phyloP scores from a whole-genome alignment of 164 flowering plant species.

The Brasenia schreberi region DNA sequence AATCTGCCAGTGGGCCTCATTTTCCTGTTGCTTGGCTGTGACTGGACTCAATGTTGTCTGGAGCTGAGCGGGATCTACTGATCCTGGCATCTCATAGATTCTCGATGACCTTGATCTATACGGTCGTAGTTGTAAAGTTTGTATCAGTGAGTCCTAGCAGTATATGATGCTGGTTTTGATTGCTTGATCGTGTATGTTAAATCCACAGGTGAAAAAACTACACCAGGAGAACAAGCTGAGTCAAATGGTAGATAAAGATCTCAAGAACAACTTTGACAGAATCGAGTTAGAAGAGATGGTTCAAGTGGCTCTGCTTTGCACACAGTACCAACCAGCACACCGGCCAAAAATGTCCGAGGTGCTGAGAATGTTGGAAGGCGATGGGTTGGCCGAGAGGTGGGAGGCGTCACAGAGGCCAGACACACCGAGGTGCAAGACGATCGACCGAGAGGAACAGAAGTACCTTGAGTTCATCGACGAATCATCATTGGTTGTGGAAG shows the following conservation, averaged over 20 bases:
- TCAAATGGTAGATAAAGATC: conserved; percentile 62
- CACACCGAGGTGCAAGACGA: conserved; percentile 38
- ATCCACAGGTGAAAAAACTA: conserved; percentile 65
- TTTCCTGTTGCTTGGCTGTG: too few relatives aligned
- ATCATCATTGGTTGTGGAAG: conserved; percentile 62
- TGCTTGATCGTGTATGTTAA: too few relatives aligned
- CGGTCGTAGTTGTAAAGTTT: too few relatives aligned
- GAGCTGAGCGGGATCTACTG: too few relatives aligned
- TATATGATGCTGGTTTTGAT: too few relatives aligned
- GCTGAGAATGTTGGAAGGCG: conserved; percentile 70
- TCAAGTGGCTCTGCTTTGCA: conserved; percentile 66
- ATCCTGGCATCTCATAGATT: too few relatives aligned
- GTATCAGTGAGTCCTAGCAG: too few relatives aligned
- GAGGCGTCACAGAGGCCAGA: conserved; percentile 56
- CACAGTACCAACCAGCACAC: conserved; percentile 55
- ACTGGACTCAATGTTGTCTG: too few relatives aligned
- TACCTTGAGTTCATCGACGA: conserved; percentile 63
- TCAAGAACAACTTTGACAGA: conserved; percentile 45
- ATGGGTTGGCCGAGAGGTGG: conserved; percentile 79
- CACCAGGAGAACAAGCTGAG: conserved; percentile 55
- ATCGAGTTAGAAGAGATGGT: conserved; percentile 71
- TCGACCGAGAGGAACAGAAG: conserved; percentile 31
- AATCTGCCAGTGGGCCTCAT: too few relatives aligned
- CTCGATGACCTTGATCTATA: too few relatives aligned
- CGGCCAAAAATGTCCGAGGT: conserved; percentile 82